Conservation (phyloP, 768 basidiomycete genomes). For the Tulasnella sp. region DNA sequence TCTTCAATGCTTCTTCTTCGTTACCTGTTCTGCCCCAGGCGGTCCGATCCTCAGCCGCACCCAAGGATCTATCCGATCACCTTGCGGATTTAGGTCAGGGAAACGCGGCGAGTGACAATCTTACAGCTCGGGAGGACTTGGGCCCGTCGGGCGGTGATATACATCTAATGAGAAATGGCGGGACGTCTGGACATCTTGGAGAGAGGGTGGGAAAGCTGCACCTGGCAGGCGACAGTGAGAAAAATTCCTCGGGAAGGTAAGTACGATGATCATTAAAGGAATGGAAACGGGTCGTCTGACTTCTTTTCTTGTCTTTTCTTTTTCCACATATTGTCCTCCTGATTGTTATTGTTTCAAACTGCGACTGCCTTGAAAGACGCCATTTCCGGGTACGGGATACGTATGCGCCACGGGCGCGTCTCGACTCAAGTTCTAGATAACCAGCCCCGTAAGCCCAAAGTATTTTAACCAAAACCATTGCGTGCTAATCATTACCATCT, state of each 20-base stretch:
- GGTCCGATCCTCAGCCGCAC: too few relatives aligned
- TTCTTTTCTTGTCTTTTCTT: neutral
- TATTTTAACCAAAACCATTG: constrained; percentile 7
- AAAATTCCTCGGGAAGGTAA: constrained; percentile 4
- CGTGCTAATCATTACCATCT: constrained; percentile 19
- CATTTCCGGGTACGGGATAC: constrained; percentile 38
- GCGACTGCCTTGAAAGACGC: constrained; percentile 52
- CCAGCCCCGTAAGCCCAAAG: constrained; percentile 7
- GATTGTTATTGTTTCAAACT: constrained; percentile 39
- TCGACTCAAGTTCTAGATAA: constrained; percentile 15
- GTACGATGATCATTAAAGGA: neutral
- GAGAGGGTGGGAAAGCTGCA: neutral
- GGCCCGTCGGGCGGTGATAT: too few relatives aligned
- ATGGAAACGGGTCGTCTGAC: constrained; percentile 4
- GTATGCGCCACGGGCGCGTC: constrained; percentile 10
- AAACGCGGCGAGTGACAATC: too few relatives aligned
- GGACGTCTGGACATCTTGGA: constrained; percentile 14
- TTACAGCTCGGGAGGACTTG: too few relatives aligned
- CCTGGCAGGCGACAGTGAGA: neutral
- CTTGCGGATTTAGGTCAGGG: too few relatives aligned
- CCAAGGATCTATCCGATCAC: too few relatives aligned
- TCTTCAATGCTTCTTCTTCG: too few relatives aligned
- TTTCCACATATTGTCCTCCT: constrained; percentile 10
- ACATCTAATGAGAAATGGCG: too few relatives aligned
- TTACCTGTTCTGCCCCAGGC: too few relatives aligned